These are phyloP conservation scores for Willaertia magna DNA, from an alignment of 208 protist species.

Conservation along the genomic window DNA sequence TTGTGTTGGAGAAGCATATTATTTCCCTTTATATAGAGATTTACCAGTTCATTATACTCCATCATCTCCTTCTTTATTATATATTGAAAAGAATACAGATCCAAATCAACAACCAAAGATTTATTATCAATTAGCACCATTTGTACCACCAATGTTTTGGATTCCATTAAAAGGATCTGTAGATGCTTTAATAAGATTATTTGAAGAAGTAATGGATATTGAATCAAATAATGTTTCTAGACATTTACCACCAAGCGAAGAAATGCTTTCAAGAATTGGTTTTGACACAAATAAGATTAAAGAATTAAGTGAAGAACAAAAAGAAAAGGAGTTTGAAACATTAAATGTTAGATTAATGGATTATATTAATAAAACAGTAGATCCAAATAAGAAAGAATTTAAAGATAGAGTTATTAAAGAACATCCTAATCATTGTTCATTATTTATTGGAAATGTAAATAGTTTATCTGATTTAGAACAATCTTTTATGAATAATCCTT, in stretches of 20 bases:
- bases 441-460: background rate
- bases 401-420: background rate
- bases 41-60: slow-evolving; percentile 71
- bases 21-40: slow-evolving; percentile 68
- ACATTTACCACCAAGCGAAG: background rate
- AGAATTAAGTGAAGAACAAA: background rate
- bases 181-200: slow-evolving; percentile 54
- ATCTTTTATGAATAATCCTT: slow-evolving; percentile 64
- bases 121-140: slow-evolving; percentile 62
- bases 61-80: slow-evolving; percentile 47
- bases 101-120: background rate
- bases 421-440: background rate
- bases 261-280: background rate
- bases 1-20: slow-evolving; percentile 69
- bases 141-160: slow-evolving; percentile 73
- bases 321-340: background rate
- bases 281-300: background rate
- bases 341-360: background rate
- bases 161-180: slow-evolving; percentile 60
- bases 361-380: background rate
- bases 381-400: background rate
- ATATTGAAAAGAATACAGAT: slow-evolving; percentile 46
- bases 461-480: background rate
- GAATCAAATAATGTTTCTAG: slow-evolving; percentile 26
- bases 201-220: slow-evolving; percentile 66